Conservation (phyloP, 768 basidiomycete genomes). For the Tulasnella sp. region DNA sequence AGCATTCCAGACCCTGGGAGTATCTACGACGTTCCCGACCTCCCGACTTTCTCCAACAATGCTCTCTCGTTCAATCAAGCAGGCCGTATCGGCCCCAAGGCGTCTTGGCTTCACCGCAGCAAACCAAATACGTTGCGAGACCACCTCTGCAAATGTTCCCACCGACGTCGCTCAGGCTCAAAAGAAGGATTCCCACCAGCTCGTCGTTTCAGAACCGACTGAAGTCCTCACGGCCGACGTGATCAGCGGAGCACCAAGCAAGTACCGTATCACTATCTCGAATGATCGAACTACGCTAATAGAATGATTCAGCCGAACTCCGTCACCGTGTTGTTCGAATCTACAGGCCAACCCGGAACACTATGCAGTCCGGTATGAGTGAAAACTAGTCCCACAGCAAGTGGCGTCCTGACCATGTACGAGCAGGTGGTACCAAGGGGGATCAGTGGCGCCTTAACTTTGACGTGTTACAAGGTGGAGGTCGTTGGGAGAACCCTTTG, state of each 20-base stretch:
- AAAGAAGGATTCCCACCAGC: slow-evolving; percentile 10
- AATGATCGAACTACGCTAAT: not conserved
- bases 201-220: slow-evolving; percentile 19
- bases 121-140: not conserved
- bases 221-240: slow-evolving; percentile 69
- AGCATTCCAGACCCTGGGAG: not conserved
- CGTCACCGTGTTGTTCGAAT: slow-evolving; percentile 82
- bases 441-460: slow-evolving; percentile 92
- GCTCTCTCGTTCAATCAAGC: slow-evolving; percentile 10
- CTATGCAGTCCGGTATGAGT: slow-evolving; percentile 77
- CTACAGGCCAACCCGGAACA: slow-evolving; percentile 84
- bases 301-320: slow-evolving; percentile 49
- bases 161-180: not conserved
- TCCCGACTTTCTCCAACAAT: slow-evolving; percentile 2
- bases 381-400: not conserved
- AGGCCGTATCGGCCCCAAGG: not conserved
- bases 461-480: slow-evolving; percentile 79
- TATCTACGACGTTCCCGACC: not conserved
- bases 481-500: slow-evolving; percentile 94
- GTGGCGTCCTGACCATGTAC: not conserved
- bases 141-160: slow-evolving; percentile 2
- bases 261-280: slow-evolving; percentile 19
- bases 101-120: not conserved
- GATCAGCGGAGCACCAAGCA: slow-evolving; percentile 79
- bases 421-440: slow-evolving; percentile 47